Evolutionary conservation across 2,329 filamentous ascomycete genomes (phyloP), one percentile per base, ranked within the genome.

Genomic region (Ophiostoma novo-ulmi): DNA sequence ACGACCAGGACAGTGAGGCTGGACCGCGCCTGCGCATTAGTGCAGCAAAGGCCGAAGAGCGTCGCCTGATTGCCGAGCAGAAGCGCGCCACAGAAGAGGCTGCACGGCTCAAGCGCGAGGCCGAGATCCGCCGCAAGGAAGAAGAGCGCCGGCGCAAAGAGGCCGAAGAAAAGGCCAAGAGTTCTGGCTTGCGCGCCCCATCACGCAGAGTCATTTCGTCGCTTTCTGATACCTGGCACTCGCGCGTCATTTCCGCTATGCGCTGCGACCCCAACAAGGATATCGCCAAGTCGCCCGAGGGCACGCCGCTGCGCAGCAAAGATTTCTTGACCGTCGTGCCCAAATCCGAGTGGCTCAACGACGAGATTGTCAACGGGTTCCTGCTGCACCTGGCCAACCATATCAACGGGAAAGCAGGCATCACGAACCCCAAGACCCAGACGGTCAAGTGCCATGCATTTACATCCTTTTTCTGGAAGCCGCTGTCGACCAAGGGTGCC

Each of bases 351-450:
- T 94, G 91, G 91, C 83, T 94, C 7, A 93, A 94, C 73, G 91
- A 94, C 77, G 89, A 91, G 74, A 86, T 91, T 68, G 86, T 94
- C 75, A 91, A 92, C 75, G 86, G 86, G 17, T 86, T 87, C 67
- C 82, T 93, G 36, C 79, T 84, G 38, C 85, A 87, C 76, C 80
- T 93, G 17, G 87, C 88, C 67, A 81, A 83, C 20, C 84, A 83
- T 68, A 80, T 88, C 75, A 90, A 90, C 76, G 79, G 82, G 71
- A 80, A 83, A 41, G 84, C 83, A 38, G 87, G 87, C 36, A 83
- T 83, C 70, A 81, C 80, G 68, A 81, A 83, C 73, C 75, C 79
- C 72, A 84, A 73, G 64, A 72, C 70, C 7, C 78, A 80, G 48
- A 82, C 85, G 2, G 88, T 89, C 6, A 87, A 87, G 70, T 88